phyloP scores from a whole-genome alignment of 1,139 yeast species.

The Hemisphaericaspora xylanilytica region DNA sequence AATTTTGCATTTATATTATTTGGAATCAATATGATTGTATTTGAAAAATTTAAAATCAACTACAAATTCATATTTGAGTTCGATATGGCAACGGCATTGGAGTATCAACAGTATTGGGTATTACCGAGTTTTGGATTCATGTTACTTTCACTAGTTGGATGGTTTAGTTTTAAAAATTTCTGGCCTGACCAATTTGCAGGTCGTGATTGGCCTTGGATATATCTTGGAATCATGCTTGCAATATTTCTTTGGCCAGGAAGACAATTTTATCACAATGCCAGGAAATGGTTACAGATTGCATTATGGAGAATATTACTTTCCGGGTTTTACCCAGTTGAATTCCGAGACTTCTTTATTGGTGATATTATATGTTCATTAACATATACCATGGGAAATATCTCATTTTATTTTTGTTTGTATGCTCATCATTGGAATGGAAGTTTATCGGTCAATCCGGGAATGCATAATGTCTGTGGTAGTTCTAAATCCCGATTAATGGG shows the following conservation, averaged over 20 bases:
- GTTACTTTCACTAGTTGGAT: constrained; percentile 56
- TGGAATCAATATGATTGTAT: constrained; percentile 66
- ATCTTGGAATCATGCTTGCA: constrained; percentile 51
- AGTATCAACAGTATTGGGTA: constrained; percentile 61
- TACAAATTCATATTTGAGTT: constrained; percentile 92
- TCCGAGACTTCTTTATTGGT: constrained; percentile 89
- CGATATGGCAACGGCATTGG: constrained; percentile 66
- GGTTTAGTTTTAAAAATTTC: constrained; percentile 73
- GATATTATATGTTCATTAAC: constrained; percentile 87
- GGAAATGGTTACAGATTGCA: constrained; percentile 75
- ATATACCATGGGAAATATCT: constrained; percentile 80
- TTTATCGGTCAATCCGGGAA: constrained; percentile 33
- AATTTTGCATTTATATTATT: constrained; percentile 60
- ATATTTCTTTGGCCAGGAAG: constrained; percentile 65
- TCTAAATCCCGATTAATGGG: constrained; percentile 76
- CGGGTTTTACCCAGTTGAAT: constrained; percentile 92
- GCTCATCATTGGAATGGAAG: constrained; percentile 64
- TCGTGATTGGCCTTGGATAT: constrained; percentile 79
- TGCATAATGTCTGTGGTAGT: constrained; percentile 63
- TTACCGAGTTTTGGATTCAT: constrained; percentile 61
- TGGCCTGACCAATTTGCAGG: constrained; percentile 65
- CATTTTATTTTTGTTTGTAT: constrained; percentile 83
- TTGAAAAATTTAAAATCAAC: constrained; percentile 75
- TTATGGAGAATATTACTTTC: constrained; percentile 71
- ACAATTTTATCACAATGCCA: constrained; percentile 49